These are phyloP conservation scores for Sclerotinia minor DNA, from an alignment of 2,329 filamentous ascomycete genomes.

Conservation along the genomic window DNA sequence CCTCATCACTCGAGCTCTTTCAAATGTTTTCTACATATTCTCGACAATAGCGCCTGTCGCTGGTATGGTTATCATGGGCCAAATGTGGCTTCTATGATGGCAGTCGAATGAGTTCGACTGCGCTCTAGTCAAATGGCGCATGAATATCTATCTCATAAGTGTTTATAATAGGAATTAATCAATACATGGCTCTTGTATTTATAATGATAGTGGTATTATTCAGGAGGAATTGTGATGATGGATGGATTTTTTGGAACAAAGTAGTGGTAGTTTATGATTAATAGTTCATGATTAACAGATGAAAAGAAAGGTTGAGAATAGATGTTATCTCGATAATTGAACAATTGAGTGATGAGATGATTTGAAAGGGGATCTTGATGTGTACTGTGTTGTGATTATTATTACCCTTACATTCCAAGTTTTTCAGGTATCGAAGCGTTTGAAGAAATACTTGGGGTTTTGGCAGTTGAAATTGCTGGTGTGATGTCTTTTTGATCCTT, in stretches of 20 bases:
- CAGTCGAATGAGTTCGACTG: not conserved
- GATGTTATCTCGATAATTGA: not conserved
- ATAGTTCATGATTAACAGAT: conserved; percentile 8
- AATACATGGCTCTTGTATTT: not conserved
- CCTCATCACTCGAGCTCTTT: conserved; percentile 2
- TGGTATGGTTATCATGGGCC: conserved; percentile 17
- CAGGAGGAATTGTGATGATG: conserved; percentile 3
- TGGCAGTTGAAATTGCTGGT: too few relatives aligned
- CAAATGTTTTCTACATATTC: conserved; percentile 16
- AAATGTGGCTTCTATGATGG: conserved; percentile 21
- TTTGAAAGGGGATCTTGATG: not conserved
- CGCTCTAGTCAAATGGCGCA: not conserved
- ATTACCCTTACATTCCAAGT: too few relatives aligned
- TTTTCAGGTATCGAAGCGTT: too few relatives aligned
- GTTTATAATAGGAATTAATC: conserved; percentile 12
- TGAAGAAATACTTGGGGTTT: too few relatives aligned
- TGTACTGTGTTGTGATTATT: not conserved
- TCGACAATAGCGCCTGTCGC: conserved; percentile 16
- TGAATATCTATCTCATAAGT: conserved; percentile 6
- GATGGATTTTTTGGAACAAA: conserved; percentile 16
- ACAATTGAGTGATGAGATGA: not conserved
- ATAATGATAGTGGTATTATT: not conserved
- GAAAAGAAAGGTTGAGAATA: not conserved
- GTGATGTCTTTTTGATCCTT: too few relatives aligned
- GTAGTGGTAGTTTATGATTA: conserved; percentile 12